phyloP scores from a whole-genome alignment of 1,139 yeast species.

The Yarrowia galli region DNA sequence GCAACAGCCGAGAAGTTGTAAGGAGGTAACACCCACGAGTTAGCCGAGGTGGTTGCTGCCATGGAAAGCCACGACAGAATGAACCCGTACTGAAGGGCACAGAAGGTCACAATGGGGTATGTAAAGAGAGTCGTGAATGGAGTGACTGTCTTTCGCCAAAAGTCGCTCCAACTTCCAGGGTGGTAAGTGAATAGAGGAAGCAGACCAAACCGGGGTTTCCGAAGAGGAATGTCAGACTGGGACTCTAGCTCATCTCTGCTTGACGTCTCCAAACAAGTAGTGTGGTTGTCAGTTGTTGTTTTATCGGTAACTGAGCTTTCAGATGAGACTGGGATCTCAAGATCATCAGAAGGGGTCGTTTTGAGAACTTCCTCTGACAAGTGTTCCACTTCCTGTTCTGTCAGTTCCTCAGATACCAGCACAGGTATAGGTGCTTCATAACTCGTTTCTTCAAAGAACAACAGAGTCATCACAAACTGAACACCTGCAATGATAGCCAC shows the following conservation, averaged over 20 bases:
- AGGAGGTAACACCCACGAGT: slow-evolving; percentile 46
- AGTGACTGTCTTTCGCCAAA: not conserved
- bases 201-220: not conserved
- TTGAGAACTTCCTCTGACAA: not conserved
- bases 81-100: not conserved
- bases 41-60: not conserved
- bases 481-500: not conserved
- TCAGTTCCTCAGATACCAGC: not conserved
- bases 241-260: not conserved
- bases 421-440: not conserved
- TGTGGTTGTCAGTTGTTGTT: too few species aligned
- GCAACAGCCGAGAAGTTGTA: not conserved
- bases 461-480: not conserved
- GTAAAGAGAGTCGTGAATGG: not conserved
- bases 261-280: not conserved
- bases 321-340: not conserved
- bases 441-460: not conserved
- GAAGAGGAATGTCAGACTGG: not conserved
- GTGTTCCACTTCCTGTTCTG: not conserved
- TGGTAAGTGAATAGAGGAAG: not conserved
- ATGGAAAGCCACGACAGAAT: not conserved
- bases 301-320: too few species aligned
- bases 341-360: not conserved
- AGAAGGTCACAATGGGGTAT: not conserved
- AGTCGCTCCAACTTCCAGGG: not conserved